Percentiles rank a stretch among this genome's conserved stretches.
These are phyloP conservation scores for Penicillium lagena DNA, from an alignment of 495 filamentous ascomycete species.

Conservation along the genomic window DNA sequence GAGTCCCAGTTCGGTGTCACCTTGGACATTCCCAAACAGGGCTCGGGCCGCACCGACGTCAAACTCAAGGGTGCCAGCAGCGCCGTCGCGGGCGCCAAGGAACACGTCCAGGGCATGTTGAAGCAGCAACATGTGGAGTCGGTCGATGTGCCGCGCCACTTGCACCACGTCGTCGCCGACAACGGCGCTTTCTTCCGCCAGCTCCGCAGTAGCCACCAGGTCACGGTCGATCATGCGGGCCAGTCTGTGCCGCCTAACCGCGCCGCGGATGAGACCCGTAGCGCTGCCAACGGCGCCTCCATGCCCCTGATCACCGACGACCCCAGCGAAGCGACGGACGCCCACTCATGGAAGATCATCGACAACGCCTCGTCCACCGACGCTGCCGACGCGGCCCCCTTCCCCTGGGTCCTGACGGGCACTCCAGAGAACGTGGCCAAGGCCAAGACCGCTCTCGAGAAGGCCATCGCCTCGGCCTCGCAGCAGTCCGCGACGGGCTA, in stretches of 20 bases:
- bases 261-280: conserved; percentile 30
- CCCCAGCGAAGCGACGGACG: conserved; percentile 48
- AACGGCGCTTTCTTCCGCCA: conserved; percentile 89
- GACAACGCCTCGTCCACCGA: conserved; percentile 38
- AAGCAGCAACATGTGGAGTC: conserved; percentile 88
- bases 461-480: conserved; percentile 64
- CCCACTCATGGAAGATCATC: conserved; percentile 74
- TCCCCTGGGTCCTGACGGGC: conserved; percentile 88
- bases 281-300: conserved; percentile 43
- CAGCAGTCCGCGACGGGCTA: conserved; percentile 74
- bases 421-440: conserved; percentile 66
- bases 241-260: conserved; percentile 65
- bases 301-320: conserved; percentile 91
- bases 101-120: conserved; percentile 67
- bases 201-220: conserved; percentile 71
- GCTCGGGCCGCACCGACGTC: conserved; percentile 59
- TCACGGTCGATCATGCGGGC: conserved; percentile 85
- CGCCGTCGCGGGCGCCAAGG: conserved; percentile 78
- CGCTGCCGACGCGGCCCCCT: conserved; percentile 41
- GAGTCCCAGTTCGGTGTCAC: conserved; percentile 84
- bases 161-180: conserved; percentile 81
- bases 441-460: conserved; percentile 64
- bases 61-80: conserved; percentile 74
- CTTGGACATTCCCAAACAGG: conserved; percentile 82
- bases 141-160: conserved; percentile 66